A percentile compares a stretch with the other conserved stretches of the same genome.
These are phyloP conservation scores for Penicillium silybi DNA, from an alignment of 495 filamentous ascomycete genomes.

Conservation along the genomic window DNA sequence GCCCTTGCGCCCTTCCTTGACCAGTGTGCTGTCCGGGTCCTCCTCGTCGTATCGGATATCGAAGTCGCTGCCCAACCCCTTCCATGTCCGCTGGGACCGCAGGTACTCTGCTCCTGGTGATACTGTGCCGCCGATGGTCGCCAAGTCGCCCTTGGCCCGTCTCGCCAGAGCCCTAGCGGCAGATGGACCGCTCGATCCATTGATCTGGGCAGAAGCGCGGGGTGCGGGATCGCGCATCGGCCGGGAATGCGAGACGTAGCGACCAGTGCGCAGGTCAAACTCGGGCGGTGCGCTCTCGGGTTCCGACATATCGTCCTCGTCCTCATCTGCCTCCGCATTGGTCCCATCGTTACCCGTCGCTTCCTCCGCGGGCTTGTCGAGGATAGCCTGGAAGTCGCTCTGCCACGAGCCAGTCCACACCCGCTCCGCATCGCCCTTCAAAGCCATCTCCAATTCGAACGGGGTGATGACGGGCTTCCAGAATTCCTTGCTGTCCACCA, in stretches of 20 bases:
- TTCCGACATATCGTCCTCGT: slow-evolving; percentile 50
- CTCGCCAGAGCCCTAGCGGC: slow-evolving; percentile 49
- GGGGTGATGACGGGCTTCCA: slow-evolving; percentile 87
- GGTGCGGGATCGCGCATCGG: slow-evolving; percentile 60
- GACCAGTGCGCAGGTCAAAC: slow-evolving; percentile 86
- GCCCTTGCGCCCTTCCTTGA: slow-evolving; percentile 84
- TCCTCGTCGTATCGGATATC: slow-evolving; percentile 62
- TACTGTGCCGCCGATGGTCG: slow-evolving; percentile 70
- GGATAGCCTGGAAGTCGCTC: slow-evolving; percentile 63
- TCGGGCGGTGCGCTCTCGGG: slow-evolving; percentile 75
- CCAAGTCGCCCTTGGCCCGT: slow-evolving; percentile 66
- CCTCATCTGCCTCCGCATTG: slow-evolving; percentile 23
- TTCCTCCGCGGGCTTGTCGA: slow-evolving; percentile 30
- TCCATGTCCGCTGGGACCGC: slow-evolving; percentile 80
- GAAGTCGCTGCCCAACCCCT: slow-evolving; percentile 86
- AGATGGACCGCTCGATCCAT: slow-evolving; percentile 29
- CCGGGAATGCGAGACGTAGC: slow-evolving; percentile 75
- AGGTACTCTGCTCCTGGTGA: slow-evolving; percentile 90
- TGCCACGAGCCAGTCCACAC: slow-evolving; percentile 76
- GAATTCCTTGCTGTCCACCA: slow-evolving; percentile 81
- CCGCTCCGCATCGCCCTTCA: slow-evolving; percentile 65
- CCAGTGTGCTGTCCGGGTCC: slow-evolving; percentile 46
- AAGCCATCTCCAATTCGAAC: slow-evolving; percentile 76
- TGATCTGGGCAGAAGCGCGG: slow-evolving; percentile 28
- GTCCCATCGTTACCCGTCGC: slow-evolving; percentile 19